Evolutionary conservation across 768 basidiomycete genomes (phyloP).

Genomic region (Panaeolus papilionaceus): DNA sequence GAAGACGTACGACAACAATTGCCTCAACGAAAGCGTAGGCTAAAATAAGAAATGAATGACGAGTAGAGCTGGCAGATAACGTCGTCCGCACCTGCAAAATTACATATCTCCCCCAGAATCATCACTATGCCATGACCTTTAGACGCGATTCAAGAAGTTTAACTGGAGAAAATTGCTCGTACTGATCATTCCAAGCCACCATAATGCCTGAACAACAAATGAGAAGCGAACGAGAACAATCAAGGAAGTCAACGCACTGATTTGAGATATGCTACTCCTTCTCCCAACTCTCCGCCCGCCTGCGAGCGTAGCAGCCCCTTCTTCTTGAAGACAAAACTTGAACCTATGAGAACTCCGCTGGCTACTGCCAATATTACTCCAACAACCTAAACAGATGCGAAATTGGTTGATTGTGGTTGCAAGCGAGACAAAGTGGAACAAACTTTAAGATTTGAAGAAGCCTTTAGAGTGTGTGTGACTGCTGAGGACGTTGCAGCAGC

Average conservation of each 20-base stretch:
- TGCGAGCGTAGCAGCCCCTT: conserved; percentile 85
- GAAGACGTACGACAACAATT: conserved; percentile 79
- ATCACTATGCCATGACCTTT: conserved; percentile 62
- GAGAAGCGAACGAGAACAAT: conserved; percentile 22
- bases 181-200: conserved; percentile 96
- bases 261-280: conserved; percentile 95
- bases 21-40: conserved; percentile 92
- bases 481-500: conserved; percentile 49
- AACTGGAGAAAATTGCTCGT: conserved; percentile 32
- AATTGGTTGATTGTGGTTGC: conserved; percentile 12
- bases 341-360: conserved; percentile 90
- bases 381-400: conserved; percentile 54
- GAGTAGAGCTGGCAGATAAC: conserved; percentile 29
- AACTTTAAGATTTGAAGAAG: conserved; percentile 60
- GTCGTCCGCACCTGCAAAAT: conserved; percentile 70
- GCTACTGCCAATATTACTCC: conserved; percentile 77
- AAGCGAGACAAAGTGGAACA: conserved; percentile 13
- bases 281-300: conserved; percentile 79
- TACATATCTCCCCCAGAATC: conserved; percentile 90
- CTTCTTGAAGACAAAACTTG: conserved; percentile 98
- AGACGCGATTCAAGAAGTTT: conserved; percentile 6
- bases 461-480: conserved; percentile 39
- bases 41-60: conserved; percentile 38
- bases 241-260: conserved; percentile 53
- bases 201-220: conserved; percentile 62